These are phyloP conservation scores for Penicillium occitanis DNA, from an alignment of 2,329 filamentous ascomycete species.

Conservation along the genomic window DNA sequence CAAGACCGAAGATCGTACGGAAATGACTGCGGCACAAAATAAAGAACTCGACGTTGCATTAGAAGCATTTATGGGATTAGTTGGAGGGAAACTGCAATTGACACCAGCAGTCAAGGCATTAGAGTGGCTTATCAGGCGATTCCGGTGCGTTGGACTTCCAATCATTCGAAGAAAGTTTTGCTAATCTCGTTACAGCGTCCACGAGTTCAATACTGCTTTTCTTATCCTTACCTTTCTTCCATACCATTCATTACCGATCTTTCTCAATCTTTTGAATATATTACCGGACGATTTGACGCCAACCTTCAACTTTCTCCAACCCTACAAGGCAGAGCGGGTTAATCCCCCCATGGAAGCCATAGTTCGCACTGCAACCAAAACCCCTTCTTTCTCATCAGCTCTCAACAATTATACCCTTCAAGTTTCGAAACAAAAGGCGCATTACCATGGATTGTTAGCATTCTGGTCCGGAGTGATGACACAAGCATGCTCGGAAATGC, in stretches of 20 bases:
- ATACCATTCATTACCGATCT: slow-evolving; percentile 83
- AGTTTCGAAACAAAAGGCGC: slow-evolving; percentile 67
- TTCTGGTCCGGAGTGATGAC: slow-evolving; percentile 91
- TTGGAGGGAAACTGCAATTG: slow-evolving; percentile 72
- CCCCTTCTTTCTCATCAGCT: slow-evolving; percentile 69
- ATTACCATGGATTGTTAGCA: slow-evolving; percentile 74
- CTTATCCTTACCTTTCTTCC: slow-evolving; percentile 86
- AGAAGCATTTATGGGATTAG: slow-evolving; percentile 78
- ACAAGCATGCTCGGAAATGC: slow-evolving; percentile 78
- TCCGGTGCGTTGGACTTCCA: slow-evolving; percentile 61
- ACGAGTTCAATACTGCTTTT: slow-evolving; percentile 81
- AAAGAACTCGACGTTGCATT: slow-evolving; percentile 73
- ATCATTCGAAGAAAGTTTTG: slow-evolving; percentile 19
- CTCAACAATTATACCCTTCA: slow-evolving; percentile 78
- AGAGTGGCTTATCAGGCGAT: slow-evolving; percentile 92
- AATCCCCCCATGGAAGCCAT: slow-evolving; percentile 77
- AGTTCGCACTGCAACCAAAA: slow-evolving; percentile 78
- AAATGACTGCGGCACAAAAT: slow-evolving; percentile 81
- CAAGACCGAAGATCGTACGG: slow-evolving; percentile 79
- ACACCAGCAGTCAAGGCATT: slow-evolving; percentile 86
- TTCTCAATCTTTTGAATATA: slow-evolving; percentile 82
- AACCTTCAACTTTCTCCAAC: slow-evolving; percentile 79
- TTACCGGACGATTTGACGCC: slow-evolving; percentile 70
- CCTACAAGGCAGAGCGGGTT: slow-evolving; percentile 76
- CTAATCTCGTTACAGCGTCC: slow-evolving; percentile 60